Base-by-base conservation (phyloP, 139 green algal species). In the Mychonastes homosphaera region DNA sequence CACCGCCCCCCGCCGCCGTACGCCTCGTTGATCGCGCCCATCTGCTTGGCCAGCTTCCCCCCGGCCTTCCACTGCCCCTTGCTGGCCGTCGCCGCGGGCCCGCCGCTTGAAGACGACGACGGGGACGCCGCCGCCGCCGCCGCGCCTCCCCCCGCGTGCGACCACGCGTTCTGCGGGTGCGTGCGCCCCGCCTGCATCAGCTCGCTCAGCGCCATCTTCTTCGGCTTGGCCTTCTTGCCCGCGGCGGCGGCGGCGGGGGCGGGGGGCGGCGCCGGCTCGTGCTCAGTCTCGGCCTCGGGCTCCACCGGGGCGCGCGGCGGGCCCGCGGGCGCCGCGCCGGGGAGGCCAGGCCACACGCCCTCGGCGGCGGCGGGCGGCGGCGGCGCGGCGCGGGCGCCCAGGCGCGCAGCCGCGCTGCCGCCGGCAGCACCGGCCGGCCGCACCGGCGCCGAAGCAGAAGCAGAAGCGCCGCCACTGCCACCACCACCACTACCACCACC, bases 101-200 rank as follows among this genome's bases (percentile, higher is more conserved):
- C 41, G 19, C 6, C 41, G 8, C 41, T n/a, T n/a, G 24, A n/a
- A 35, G 3, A n/a, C 45, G 36, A 30, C 24, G 28, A 34, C n/a
- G 18, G 34, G 36, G 56, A 18, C 29, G 56, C 7, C 46, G 24
- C 30, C n/a, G 23, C 46, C 23, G 51, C 47, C 44, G n/a, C 12
- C n/a, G 44, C 44, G 44, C 8, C 18, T 32, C 39, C 53, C n/a
- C 16, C 12, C 61, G 47, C 38, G 16, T 67, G 61, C 9, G 29
- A 49, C 61, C 61, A 67, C 2, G 61, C 61, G 16, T 67, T 67
- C 12, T 51, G 34, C 7, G 61, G 61, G 28, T 50, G 34, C 8
- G n/a, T 36, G 19, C 46, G 57, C 1, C 61, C 61, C 26, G 12
- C 23, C 0, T 29, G 21, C 39, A 67, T 32, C 61, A 67, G 40